Evolutionary conservation across 108 stramenopile species (phyloP), one percentile per base, ranked within the genome.

Genomic region (Schizochytrium sp.): DNA sequence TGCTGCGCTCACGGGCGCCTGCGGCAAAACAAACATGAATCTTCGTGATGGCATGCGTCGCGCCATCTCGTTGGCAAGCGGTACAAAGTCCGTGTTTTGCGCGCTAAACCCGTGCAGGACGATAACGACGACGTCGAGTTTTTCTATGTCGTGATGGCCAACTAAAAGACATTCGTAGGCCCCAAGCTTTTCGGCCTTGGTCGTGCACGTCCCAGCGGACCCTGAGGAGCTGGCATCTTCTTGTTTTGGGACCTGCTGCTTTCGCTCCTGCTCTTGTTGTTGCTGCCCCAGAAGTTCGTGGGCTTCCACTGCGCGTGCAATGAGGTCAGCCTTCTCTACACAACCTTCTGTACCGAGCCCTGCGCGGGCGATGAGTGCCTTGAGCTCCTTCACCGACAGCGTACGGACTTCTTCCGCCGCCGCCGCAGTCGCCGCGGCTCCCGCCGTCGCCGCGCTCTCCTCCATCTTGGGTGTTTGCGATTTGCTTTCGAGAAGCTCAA

Each of bases 321-420:
- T 23, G 48, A 83, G 76, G 51, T 83, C 76, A 12, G 76, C 76
- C 76, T 83, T 83, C 25, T 83, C 76, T 6, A 83, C 48, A 23
- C 76, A 83, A 6, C 76, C 76, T 12, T 23, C 4, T 3, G 76
- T 34, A 16, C 48, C 18, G 3, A 83, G 51, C 8, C 76, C 76
- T 6, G 76, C 76, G 51, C 76, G 45, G 10, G 76, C 45, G 76
- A 83, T 83, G 10, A 83, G 76, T 45, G 76, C 45, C 76, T 83
- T 83, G 48, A 83, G 76, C 45, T 83, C 76, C 76, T 83, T 83
- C 25, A 83, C 51, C 16, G 76, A 83, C 76, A 47, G 28, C 76
- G 76, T 34, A 5, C 55, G 8, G 21, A 69, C 25, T 18, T 14
- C 41, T 18, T 69, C 41, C 63, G 63, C 25, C 63, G 41, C 63